Percentiles rank a stretch among this genome's conserved stretches.
phyloP scores from a whole-genome alignment of 106 monocot species.

The Allium sativum region DNA sequence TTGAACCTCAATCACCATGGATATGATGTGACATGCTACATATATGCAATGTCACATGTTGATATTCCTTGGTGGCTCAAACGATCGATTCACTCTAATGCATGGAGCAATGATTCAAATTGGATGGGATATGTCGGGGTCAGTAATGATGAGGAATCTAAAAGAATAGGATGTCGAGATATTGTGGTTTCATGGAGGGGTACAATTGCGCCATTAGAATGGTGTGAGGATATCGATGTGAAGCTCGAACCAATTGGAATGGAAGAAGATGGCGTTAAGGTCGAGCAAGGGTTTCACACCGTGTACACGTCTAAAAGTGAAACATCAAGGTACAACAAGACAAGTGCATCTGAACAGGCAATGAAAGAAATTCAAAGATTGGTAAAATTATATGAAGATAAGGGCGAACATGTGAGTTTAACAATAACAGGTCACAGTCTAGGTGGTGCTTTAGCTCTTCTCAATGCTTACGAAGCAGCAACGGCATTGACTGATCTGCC shows the following conservation, averaged over 20 bases:
- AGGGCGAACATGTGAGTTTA: slow-evolving; percentile 51
- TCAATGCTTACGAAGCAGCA: slow-evolving; percentile 54
- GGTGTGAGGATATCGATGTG: slow-evolving; percentile 44
- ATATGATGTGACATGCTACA: slow-evolving; percentile 40
- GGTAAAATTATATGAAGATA: slow-evolving; percentile 24
- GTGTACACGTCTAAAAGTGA: slow-evolving; percentile 48
- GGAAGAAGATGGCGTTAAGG: slow-evolving; percentile 7
- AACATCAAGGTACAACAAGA: slow-evolving; percentile 34
- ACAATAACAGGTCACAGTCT: slow-evolving; percentile 78
- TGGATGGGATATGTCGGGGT: slow-evolving; percentile 81
- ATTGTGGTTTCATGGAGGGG: slow-evolving; percentile 67
- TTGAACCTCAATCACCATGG: slow-evolving; percentile 26
- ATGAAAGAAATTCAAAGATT: slow-evolving; percentile 39
- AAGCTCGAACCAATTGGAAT: slow-evolving; percentile 17
- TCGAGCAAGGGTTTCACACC: slow-evolving; percentile 54
- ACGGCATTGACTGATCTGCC: slow-evolving; percentile 16
- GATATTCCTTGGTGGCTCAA: slow-evolving; percentile 40
- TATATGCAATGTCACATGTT: slow-evolving; percentile 62
- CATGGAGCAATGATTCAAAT: slow-evolving; percentile 58
- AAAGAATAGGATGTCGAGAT: slow-evolving; percentile 39
- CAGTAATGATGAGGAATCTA: slow-evolving; percentile 36
- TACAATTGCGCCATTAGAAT: slow-evolving; percentile 36
- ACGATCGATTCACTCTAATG: slow-evolving; percentile 20
- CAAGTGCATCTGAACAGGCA: slow-evolving; percentile 59
- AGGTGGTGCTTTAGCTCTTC: slow-evolving; percentile 58